These are phyloP conservation scores for Beta corolliflora DNA, from an alignment of 179 eudicot species.

Conservation along the genomic window DNA sequence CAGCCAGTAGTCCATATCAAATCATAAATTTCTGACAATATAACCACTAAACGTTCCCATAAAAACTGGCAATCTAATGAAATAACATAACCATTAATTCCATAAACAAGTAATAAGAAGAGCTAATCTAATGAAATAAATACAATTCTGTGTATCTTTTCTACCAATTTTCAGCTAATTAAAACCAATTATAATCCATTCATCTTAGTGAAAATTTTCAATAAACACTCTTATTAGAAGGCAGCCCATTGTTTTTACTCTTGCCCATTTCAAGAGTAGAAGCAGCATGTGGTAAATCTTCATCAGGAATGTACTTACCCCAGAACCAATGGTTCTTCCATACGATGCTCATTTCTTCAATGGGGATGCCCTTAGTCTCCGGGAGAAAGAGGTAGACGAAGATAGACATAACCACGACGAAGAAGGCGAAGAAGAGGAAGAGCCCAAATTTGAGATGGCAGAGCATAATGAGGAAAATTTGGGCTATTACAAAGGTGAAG, in stretches of 20 bases:
- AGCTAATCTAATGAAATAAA: not conserved
- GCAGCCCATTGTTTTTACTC: not conserved
- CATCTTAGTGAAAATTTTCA: not conserved
- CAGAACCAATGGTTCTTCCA: constrained; percentile 45
- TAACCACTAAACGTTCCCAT: not conserved
- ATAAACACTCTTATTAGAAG: constrained; percentile 27
- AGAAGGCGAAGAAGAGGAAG: constrained; percentile 45
- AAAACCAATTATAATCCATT: not conserved
- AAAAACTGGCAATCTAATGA: not conserved
- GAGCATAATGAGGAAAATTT: constrained; percentile 39
- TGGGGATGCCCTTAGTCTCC: constrained; percentile 48
- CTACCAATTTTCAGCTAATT: not conserved
- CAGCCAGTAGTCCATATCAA: not conserved
- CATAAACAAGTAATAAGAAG: not conserved
- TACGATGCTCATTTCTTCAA: constrained; percentile 44
- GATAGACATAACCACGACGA: constrained; percentile 36
- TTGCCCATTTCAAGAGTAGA: constrained; percentile 36
- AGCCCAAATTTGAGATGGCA: constrained; percentile 49
- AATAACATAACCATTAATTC: not conserved
- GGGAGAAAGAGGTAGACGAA: constrained; percentile 41
- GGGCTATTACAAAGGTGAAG: constrained; percentile 45
- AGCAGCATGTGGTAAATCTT: constrained; percentile 22
- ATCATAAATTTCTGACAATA: not conserved
- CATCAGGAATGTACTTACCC: constrained; percentile 38
- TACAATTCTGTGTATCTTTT: constrained; percentile 15